phyloP scores from a whole-genome alignment of 352 stramenopile species.

The Phytophthora boehmeriae region DNA sequence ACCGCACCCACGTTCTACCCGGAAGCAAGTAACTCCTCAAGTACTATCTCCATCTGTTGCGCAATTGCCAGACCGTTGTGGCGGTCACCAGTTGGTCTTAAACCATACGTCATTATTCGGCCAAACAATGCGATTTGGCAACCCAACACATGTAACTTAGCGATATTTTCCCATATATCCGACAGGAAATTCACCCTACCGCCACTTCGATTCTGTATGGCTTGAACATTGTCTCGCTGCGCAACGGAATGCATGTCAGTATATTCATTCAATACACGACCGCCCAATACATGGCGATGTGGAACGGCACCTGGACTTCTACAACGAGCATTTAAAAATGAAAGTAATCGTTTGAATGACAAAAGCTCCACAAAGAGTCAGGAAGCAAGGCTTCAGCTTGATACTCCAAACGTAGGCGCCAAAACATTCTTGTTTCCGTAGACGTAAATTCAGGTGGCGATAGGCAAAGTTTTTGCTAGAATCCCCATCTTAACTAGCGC shows the following conservation, averaged over 20 bases:
- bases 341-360: slow-evolving; percentile 7
- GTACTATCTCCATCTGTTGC: slow-evolving; percentile 5
- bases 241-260: not conserved
- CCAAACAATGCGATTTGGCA: slow-evolving; percentile 9
- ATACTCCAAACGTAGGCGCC: slow-evolving; percentile 4
- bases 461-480: not conserved
- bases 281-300: slow-evolving; percentile 3
- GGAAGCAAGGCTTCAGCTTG: slow-evolving; percentile 6
- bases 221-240: not conserved
- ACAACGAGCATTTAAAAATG: slow-evolving; percentile 4
- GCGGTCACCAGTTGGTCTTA: slow-evolving; percentile 8
- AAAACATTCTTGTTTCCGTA: slow-evolving; percentile 5
- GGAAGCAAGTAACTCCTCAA: no score
- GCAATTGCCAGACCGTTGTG: slow-evolving; percentile 9
- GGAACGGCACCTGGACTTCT: not conserved
- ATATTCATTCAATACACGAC: slow-evolving; percentile 7
- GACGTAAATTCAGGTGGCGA: not conserved
- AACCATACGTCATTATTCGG: not conserved
- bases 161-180: slow-evolving; percentile 13
- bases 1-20: slow-evolving; percentile 3
- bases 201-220: not conserved
- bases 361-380: no score
- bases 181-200: slow-evolving; percentile 11
- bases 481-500: not conserved
- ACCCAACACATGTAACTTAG: slow-evolving; percentile 11